Percentiles rank a stretch among this genome's conserved stretches.
Evolutionary conservation across 2,329 filamentous ascomycete genomes (phyloP).

Genomic region (Xylariaceae sp.): DNA sequence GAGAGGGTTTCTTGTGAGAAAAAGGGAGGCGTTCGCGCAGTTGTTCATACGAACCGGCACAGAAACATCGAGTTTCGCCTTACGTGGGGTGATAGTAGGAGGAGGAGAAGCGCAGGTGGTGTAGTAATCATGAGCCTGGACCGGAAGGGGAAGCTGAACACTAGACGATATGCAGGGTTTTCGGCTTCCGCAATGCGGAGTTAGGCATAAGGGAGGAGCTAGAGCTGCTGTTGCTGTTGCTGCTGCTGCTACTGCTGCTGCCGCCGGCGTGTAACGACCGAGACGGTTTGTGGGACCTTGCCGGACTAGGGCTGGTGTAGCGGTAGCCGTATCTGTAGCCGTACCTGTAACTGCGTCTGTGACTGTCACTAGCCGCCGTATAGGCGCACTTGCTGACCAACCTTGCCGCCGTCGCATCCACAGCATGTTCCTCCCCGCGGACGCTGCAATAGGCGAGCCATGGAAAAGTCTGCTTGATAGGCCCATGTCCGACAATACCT

Average conservation of each 20-base stretch:
- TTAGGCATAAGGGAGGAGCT: conserved; percentile 2
- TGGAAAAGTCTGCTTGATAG: conserved; percentile 9
- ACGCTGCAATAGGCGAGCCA: conserved; percentile 3
- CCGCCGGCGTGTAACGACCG: not conserved
- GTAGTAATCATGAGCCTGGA: conserved; percentile 24
- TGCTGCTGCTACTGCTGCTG: not conserved
- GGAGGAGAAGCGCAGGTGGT: conserved; percentile 19
- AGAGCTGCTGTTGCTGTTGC: not conserved
- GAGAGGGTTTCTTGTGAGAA: conserved; percentile 11
- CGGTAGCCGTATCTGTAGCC: conserved; percentile 2
- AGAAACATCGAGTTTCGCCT: conserved; percentile 14
- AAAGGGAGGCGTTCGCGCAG: conserved; percentile 12
- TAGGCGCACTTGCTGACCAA: conserved; percentile 4
- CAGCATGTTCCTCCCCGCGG: conserved; percentile 3
- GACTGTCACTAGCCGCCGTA: conserved; percentile 18
- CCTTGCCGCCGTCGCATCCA: conserved; percentile 10
- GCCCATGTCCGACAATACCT: conserved; percentile 14
- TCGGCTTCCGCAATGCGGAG: conserved; percentile 35
- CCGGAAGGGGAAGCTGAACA: conserved; percentile 20
- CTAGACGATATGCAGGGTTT: conserved; percentile 32
- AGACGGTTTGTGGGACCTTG: conserved; percentile 11
- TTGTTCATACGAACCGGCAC: conserved; percentile 16
- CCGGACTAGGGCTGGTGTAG: conserved; percentile 1
- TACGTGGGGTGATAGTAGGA: conserved; percentile 26
- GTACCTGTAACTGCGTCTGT: conserved; percentile 16